Base-by-base conservation (phyloP, 192 early-diverging fungal species). In the Gonapodya sp. region DNA sequence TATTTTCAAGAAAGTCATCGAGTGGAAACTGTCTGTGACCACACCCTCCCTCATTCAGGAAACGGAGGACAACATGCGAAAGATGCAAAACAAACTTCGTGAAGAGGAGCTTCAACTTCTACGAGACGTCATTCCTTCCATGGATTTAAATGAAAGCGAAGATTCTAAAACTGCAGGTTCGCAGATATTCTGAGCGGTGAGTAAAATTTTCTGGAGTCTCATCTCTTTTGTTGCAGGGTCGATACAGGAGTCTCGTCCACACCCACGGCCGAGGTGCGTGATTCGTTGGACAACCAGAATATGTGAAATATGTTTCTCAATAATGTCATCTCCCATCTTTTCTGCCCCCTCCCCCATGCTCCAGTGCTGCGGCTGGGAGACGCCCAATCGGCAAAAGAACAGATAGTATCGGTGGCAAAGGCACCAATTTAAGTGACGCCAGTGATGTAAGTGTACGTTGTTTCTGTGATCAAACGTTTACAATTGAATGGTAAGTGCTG, bases 71-170 rank as follows among this genome's bases (percentile, higher is more conserved):
- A 1, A 0, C 8, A 64, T 64, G 46, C 46, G 46, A 24, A 64
- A 64, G 35, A 89, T 90, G 89, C 89, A 90, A 79, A 85, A 35
- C 36, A 81, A 86, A 31, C 82, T 90, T 1, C 74, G 86, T 18
- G 87, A 90, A 83, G 89, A 90, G 79, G 89, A 90, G 82, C 82
- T 88, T 84, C 77, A 83, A 36, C 77, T 90, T 34, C 73, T 90
- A 2, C 78, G 85, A 1, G 89, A 86, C 0, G 88, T 88, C 36
- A 89, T 64, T 64, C 46, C 46, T 64, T 64, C 46, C 24, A 24
- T 64, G 8, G 46, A 64, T 64, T 64, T 64, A 64, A 64, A 16
- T 64, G 46, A 64, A 64, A 24, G 24, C 24, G 46, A 64, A 64
- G 46, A 64, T 8, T 24, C 8, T 24, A 64, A 64, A 64, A 8